Evolutionary conservation across 805 yeast genomes (phyloP).

Genomic region (Hagleromyces aurorensis): DNA sequence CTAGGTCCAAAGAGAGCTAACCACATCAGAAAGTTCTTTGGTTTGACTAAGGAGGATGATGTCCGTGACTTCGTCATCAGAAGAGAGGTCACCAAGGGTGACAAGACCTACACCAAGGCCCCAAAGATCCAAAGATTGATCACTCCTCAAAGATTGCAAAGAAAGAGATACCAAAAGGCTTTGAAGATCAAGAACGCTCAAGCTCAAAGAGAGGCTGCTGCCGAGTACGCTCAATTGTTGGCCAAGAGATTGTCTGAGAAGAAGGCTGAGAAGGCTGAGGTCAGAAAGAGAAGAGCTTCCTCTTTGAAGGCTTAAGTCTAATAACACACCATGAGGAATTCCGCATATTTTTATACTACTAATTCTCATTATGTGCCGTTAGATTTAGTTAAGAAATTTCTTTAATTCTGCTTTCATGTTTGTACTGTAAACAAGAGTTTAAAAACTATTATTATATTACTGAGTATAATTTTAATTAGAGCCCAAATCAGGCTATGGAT

Average conservation of each 20-base stretch:
- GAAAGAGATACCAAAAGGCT: conserved; percentile 95
- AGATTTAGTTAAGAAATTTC: conserved; percentile 12
- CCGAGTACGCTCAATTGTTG: conserved; percentile 97
- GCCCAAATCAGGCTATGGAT: no score
- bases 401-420: conserved; percentile 13
- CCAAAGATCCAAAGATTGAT: conserved; percentile 99
- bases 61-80: conserved; percentile 83
- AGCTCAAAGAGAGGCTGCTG: conserved; percentile 99
- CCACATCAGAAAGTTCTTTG: conserved; percentile 99
- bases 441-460: no score
- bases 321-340: conserved; percentile 9
- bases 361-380: conserved; percentile 7
- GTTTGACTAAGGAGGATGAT: conserved; percentile 48
- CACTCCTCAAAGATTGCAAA: conserved; percentile 98
- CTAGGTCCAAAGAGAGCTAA: conserved; percentile 99
- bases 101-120: conserved; percentile 98
- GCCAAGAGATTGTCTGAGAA: conserved; percentile 98
- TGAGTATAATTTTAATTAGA: no score
- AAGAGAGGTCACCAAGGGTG: conserved; percentile 98
- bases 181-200: conserved; percentile 94
- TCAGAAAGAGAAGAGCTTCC: conserved; percentile 99
- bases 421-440: conserved; percentile 15
- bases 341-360: conserved; percentile 14
- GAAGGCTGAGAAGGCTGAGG: conserved; percentile 97
- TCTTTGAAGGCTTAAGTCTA: conserved; percentile 77